phyloP scores from a whole-genome alignment of 2,329 filamentous ascomycete genomes.

The Epicoccum nigrum region DNA sequence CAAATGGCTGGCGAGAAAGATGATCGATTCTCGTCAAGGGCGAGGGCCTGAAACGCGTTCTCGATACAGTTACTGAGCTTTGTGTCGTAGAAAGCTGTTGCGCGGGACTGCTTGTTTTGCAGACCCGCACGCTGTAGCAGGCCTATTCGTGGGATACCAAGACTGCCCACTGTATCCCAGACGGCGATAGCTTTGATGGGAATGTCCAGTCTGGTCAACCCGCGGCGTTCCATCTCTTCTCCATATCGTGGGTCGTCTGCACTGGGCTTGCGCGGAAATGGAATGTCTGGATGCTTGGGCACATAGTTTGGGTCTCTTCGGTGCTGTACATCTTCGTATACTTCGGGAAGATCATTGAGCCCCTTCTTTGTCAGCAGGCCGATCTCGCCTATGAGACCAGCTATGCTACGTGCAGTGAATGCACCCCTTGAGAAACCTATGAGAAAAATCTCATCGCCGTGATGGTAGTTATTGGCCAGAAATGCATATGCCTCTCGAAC shows the following conservation, averaged over 20 bases:
- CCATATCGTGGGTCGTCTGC: conserved; percentile 51
- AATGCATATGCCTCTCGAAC: conserved; percentile 58
- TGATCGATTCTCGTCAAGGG: conserved; percentile 59
- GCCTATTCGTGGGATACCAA: conserved; percentile 56
- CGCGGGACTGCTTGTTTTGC: conserved; percentile 43
- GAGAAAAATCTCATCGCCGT: conserved; percentile 57
- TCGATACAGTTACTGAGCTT: conserved; percentile 52
- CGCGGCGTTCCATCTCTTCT: conserved; percentile 49
- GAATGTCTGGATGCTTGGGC: conserved; percentile 53
- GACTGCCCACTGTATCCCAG: conserved; percentile 57
- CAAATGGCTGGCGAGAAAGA: conserved; percentile 61
- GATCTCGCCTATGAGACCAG: conserved; percentile 51
- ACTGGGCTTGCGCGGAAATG: conserved; percentile 56
- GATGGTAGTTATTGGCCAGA: conserved; percentile 59
- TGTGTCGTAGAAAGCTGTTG: conserved; percentile 58
- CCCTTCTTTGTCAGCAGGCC: conserved; percentile 58
- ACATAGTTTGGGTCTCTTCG: conserved; percentile 51
- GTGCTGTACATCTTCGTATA: conserved; percentile 55
- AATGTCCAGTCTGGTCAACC: conserved; percentile 43
- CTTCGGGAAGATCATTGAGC: conserved; percentile 53
- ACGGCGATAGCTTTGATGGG: conserved; percentile 55
- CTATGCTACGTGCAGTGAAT: conserved; percentile 53
- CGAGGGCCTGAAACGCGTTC: conserved; percentile 63
- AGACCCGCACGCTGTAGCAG: conserved; percentile 45
- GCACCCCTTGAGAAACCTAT: conserved; percentile 56